phyloP scores from a whole-genome alignment of 345 rosid species.

The Abelmoschus esculentus region DNA sequence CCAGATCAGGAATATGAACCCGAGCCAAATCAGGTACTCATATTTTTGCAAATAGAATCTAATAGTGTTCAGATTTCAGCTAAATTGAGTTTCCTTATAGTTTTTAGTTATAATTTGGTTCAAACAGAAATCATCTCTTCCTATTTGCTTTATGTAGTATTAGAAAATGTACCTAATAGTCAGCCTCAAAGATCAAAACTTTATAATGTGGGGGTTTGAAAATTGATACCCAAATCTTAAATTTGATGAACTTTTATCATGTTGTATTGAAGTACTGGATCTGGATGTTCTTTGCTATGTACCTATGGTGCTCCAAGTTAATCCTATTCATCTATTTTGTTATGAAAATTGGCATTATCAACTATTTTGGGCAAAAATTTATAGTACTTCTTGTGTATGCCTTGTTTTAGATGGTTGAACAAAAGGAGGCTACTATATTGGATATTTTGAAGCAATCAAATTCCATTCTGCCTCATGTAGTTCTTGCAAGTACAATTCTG shows the following conservation, averaged over 20 bases:
- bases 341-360: not conserved
- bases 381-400: conserved; percentile 5
- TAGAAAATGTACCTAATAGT: not conserved
- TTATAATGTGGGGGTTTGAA: not conserved
- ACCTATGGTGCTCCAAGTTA: not conserved
- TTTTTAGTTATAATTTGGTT: not conserved
- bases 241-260: conserved; percentile 1
- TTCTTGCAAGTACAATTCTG: conserved; percentile 74
- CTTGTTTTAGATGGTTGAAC: conserved; percentile 28
- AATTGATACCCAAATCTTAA: not conserved
- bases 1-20: conserved; percentile 30
- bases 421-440: conserved; percentile 32
- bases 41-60: not conserved
- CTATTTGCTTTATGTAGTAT: not conserved
- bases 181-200: conserved; percentile 3
- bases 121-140: not conserved
- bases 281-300: not conserved
- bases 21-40: conserved; percentile 7
- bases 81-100: not conserved
- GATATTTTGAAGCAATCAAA: conserved; percentile 65
- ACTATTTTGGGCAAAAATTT: not conserved
- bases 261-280: no score
- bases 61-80: not conserved
- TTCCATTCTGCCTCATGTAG: conserved; percentile 75
- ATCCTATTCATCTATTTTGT: not conserved